phyloP scores from a whole-genome alignment of 2,329 filamentous ascomycete species.

The Colletotrichum somersetense region DNA sequence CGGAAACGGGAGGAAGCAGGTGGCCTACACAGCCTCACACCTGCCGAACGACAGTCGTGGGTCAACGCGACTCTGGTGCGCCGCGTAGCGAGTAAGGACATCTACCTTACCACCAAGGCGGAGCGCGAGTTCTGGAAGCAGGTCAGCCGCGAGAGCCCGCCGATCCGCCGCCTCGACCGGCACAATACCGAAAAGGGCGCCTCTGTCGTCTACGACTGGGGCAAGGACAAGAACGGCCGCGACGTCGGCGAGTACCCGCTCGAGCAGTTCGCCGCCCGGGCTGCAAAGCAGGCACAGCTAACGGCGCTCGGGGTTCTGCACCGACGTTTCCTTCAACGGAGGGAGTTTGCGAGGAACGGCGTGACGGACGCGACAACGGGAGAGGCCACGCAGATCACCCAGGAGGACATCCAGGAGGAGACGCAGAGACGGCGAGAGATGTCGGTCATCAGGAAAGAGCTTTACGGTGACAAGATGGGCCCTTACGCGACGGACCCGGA shows the following conservation, averaged over 20 bases:
- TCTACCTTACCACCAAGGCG: slow-evolving; percentile 59
- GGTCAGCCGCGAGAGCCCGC: slow-evolving; percentile 64
- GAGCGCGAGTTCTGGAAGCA: slow-evolving; percentile 71
- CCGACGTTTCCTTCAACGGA: slow-evolving; percentile 57
- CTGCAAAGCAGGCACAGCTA: slow-evolving; percentile 57
- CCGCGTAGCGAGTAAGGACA: slow-evolving; percentile 53
- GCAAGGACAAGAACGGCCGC: slow-evolving; percentile 63
- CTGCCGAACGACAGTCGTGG: slow-evolving; percentile 64
- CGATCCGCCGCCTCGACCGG: slow-evolving; percentile 58
- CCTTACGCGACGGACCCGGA: slow-evolving; percentile 75
- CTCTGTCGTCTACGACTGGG: slow-evolving; percentile 59
- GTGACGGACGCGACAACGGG: slow-evolving; percentile 33
- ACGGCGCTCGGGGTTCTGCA: slow-evolving; percentile 59
- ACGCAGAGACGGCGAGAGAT: slow-evolving; percentile 63
- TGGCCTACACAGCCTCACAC: slow-evolving; percentile 59
- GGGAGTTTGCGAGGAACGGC: slow-evolving; percentile 48
- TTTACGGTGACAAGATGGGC: slow-evolving; percentile 65
- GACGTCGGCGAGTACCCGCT: slow-evolving; percentile 62
- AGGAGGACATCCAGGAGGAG: slow-evolving; percentile 61
- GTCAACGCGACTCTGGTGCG: slow-evolving; percentile 61
- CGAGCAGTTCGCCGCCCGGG: slow-evolving; percentile 59
- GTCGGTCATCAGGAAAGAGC: slow-evolving; percentile 62
- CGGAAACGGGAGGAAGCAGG: slow-evolving; percentile 58
- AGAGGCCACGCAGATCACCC: slow-evolving; percentile 46
- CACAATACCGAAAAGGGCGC: slow-evolving; percentile 37